These are phyloP conservation scores for Boletus subcaerulescens DNA, from an alignment of 768 basidiomycete genomes.

Conservation along the genomic window DNA sequence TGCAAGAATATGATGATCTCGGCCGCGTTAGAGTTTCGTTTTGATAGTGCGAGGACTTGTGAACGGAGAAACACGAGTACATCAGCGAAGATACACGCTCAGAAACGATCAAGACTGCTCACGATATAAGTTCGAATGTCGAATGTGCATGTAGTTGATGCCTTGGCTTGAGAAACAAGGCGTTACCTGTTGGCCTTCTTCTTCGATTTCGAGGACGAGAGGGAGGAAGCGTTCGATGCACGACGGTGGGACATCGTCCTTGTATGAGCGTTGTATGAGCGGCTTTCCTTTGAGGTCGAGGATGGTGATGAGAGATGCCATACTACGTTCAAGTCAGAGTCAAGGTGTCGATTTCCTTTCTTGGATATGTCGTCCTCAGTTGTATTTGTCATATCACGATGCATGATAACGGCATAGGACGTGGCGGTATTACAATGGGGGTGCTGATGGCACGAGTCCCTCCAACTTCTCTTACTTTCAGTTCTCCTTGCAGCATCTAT, in stretches of 20 bases:
- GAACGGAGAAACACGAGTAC: background rate
- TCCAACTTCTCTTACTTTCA: no score
- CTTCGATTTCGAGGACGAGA: conserved; percentile 90
- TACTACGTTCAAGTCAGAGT: conserved; percentile 11
- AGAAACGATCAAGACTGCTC: conserved; percentile 24
- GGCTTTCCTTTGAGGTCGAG: conserved; percentile 99
- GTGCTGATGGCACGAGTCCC: no score
- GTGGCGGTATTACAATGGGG: no score
- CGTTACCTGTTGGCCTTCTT: conserved; percentile 93
- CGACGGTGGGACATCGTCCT: conserved; percentile 89
- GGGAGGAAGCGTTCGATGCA: conserved; percentile 94
- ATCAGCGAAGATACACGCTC: background rate
- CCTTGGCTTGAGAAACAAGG: conserved; percentile 96
- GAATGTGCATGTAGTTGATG: conserved; percentile 97
- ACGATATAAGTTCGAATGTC: conserved; percentile 97
- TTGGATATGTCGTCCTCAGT: background rate
- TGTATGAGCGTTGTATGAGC: conserved; percentile 92
- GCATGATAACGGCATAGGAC: no score
- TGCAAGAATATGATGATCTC: conserved; percentile 97
- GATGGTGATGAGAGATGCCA: conserved; percentile 81
- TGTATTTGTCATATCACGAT: no score
- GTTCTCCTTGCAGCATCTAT: no score
- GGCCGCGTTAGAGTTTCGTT: conserved; percentile 92
- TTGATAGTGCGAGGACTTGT: conserved; percentile 90
- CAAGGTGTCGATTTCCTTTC: background rate